Evolutionary conservation across 2,329 filamentous ascomycete species (phyloP).

Genomic region (Botrytis aclada): DNA sequence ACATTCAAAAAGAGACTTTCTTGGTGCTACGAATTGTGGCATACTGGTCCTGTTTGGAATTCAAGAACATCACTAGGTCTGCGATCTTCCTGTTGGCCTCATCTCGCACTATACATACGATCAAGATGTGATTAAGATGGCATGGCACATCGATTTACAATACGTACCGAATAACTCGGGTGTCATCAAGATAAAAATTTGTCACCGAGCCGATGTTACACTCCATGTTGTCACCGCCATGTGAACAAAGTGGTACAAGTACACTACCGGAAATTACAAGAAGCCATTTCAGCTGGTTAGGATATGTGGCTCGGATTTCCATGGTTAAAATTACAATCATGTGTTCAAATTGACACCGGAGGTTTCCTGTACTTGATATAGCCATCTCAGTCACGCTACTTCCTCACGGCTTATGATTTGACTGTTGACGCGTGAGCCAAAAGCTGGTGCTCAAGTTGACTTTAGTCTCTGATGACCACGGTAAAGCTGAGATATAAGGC

Average conservation of each 20-base stretch:
- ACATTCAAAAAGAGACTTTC: not conserved
- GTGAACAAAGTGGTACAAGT: not conserved
- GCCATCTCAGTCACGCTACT: not conserved
- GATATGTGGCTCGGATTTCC: not conserved
- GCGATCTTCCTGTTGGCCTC: not conserved
- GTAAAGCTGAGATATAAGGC: too few species aligned
- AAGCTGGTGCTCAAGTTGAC: not conserved
- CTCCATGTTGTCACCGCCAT: not conserved
- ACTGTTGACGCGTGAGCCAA: not conserved
- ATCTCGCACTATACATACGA: not conserved
- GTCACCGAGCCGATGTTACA: conserved; percentile 2
- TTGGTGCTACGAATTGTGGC: not conserved
- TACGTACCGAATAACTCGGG: not conserved
- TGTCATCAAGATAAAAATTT: not conserved
- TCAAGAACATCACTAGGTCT: not conserved
- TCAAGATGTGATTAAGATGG: not conserved
- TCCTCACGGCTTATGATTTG: not conserved
- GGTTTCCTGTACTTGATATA: not conserved
- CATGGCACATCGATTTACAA: not conserved
- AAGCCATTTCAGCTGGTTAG: not conserved
- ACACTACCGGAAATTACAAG: not conserved
- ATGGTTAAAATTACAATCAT: not conserved
- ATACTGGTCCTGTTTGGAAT: not conserved
- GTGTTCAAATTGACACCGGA: not conserved
- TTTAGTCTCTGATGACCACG: not conserved